Evolutionary conservation across 2,329 filamentous ascomycete species (phyloP), one percentile per base, ranked within the genome.

Genomic region (Aspergillus niger): DNA sequence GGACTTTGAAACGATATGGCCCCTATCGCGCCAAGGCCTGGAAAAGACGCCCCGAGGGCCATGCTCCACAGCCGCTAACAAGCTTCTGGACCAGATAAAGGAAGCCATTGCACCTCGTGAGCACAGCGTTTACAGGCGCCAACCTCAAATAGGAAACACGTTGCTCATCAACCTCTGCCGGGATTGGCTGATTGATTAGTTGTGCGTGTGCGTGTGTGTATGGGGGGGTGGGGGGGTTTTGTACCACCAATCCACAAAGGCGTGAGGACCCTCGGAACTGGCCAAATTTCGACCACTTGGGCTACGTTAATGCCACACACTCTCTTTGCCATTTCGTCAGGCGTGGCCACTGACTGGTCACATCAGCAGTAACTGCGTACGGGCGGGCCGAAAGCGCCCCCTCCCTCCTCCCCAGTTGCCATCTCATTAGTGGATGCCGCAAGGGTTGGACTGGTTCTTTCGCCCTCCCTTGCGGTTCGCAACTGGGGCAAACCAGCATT

Each of bases 361-460:
- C 47, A 20, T 57, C 28, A 30, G 5, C 28, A 30, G 28, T 24
- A 43, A 36, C 49, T n/a, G 41, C 39, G 38, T 44, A 50, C 50
- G 24, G 47, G 43, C 47, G 58, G 58, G 48, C 51, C 47, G 58
- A 60, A 55, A 28, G 20, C 52, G 26, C 38, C 38, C 51, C 30
- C 11, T 36, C 11, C 11, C 11, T 13, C 30, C 32, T 36, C 32
- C 58, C 50, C 43, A 41, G 43, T 58, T 36, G 39, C 55, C 56
- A 55, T 52, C 47, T 60, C 55, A 60, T 63, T 58, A 51, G 54
- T 48, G 32, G 55, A 48, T 24, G 38, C 39, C 36, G 32, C 47
- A 49, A 58, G 28, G 48, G 59, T 53, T 49, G 44, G 48, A 20
- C 55, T 57, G 32, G 55, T 55, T 30, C 50, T 55, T 38, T 49